A percentile compares a stretch with the other conserved stretches of the same genome.
Evolutionary conservation across 1,139 yeast genomes (phyloP).

Genomic region (Yamadazyma sp.): DNA sequence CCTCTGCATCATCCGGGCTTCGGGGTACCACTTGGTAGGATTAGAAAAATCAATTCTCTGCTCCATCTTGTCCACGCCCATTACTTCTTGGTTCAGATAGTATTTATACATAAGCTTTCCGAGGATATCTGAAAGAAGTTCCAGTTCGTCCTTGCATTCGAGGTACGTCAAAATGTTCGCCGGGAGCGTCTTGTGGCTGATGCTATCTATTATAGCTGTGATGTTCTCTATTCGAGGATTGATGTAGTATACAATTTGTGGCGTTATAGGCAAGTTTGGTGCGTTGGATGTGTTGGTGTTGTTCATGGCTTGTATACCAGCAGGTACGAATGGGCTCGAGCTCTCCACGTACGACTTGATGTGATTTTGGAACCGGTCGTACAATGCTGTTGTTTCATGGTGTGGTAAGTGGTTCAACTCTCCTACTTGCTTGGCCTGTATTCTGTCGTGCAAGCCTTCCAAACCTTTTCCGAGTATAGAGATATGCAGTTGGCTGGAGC

Average conservation of each 20-base stretch:
- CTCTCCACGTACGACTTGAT: neutral
- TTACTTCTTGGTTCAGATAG: constrained; percentile 11
- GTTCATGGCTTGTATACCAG: no score
- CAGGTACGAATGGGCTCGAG: neutral
- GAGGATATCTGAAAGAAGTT: constrained; percentile 22
- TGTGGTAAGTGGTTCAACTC: neutral
- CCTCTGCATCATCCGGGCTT: constrained; percentile 77
- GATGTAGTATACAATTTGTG: constrained; percentile 22
- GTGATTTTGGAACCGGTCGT: neutral
- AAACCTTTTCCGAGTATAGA: neutral
- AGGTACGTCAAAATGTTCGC: constrained; percentile 18
- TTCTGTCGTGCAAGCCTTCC: neutral
- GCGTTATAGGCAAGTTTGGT: neutral
- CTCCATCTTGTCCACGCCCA: constrained; percentile 16
- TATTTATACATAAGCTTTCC: constrained; percentile 25
- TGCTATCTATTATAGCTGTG: constrained; percentile 19
- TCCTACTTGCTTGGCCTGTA: neutral
- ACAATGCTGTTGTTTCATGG: neutral
- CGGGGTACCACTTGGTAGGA: constrained; percentile 89
- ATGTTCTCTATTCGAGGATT: constrained; percentile 30
- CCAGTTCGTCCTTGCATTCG: constrained; percentile 17
- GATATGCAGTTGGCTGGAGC: neutral
- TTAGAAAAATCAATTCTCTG: constrained; percentile 52
- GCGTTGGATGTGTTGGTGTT: neutral
- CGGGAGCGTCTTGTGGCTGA: constrained; percentile 22